Base-by-base conservation (phyloP, 805 yeast species). In the Suhomyces prunicola region DNA sequence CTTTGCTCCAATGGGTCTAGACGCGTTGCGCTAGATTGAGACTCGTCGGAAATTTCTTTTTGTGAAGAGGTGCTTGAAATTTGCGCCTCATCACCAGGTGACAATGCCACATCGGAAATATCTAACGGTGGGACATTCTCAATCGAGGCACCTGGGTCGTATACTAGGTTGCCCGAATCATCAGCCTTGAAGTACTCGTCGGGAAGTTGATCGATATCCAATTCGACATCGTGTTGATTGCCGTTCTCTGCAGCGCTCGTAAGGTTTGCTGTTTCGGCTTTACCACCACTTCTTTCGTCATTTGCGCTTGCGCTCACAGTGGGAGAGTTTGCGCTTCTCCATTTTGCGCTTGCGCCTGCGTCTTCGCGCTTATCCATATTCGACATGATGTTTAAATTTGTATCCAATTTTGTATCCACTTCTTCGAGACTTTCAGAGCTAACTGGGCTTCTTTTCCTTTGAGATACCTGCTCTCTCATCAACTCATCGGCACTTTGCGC, bases 131-230 rank as follows among this genome's bases (percentile, higher is more conserved):
- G 46, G 19, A 6, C 39, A 17, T 13, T 22, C 47, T 27, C 40
- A 22, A 17, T 50, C 9, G 42, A 15, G 42, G 42, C 44, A 12
- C 22, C 46, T 9, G 69, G 67, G 23, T 56, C 58, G 47, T 60
- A 67, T 2, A 66, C 51, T 19, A 66, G 52, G n/a, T 65, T 62
- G 1, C 69, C 69, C 15, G 55, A 40, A 4, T 54, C 58, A 42
- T 60, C 56, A 9, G 42, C 45, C 7, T 52, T 44, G 46, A 64
- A 66, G 22, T 52, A 44, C 8, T 54, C 52, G 44, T 63, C 67
- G 3, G 68, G 70, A 6, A 65, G 17, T 5, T 59, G 61, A 12
- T 22, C 19, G 13, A 13, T 19, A 8, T 23, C 15, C 29, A 12
- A 15, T 9, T 44, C 52, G 19, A 8, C 35, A 23, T 57, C 64